Base-by-base conservation (phyloP, 2,329 filamentous ascomycete species). In the Epichloe gansuensis region DNA sequence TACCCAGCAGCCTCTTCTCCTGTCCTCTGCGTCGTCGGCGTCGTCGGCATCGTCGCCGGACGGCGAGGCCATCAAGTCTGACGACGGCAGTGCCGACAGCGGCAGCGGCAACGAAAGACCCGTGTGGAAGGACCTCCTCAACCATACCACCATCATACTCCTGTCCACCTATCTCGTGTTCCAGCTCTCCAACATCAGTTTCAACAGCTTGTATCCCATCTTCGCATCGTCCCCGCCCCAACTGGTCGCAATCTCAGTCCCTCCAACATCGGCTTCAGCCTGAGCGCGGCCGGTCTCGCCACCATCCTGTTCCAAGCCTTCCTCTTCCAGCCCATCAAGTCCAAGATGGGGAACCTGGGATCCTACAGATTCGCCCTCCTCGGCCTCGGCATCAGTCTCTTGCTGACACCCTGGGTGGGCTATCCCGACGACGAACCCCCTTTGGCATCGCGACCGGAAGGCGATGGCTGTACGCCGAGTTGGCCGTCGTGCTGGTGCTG, bases 181-280 rank as follows among this genome's bases (percentile, higher is more conserved):
- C 64, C 91, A 96, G 62, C 76, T 98, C 5, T 84, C 87, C 55
- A 97, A 97, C 67, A 89, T 96, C 58, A 90, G 89, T 3, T 98
- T 91, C 76, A 96, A 95, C 69, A 91, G 88, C 17, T 74, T 98
- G 0, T 98, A 94, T 62, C 93, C 93, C 1, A 91, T 97, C 51
- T 98, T 97, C 61, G 88, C 85, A 0, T 83, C 91, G 52, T 82
- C 86, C 0, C 78, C 0, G 75, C 82, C 0, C 93, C 93, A 0
- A 84, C 83, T 0, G 93, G 93, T 17, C 85, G 93, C 42, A 75
- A 77, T 1, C 74, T 97, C 3, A 78, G 78, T 0, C 88, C 91
- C 0, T 78, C 82, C 53, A 88, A 87, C 55, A 95, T 97, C 45
- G 93, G 93, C 0, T 69, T 95, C 17, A 88, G 86, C 0, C 74